Evolutionary conservation across 2,329 filamentous ascomycete species (phyloP).

Genomic region (Dactylellina parvicollis): DNA sequence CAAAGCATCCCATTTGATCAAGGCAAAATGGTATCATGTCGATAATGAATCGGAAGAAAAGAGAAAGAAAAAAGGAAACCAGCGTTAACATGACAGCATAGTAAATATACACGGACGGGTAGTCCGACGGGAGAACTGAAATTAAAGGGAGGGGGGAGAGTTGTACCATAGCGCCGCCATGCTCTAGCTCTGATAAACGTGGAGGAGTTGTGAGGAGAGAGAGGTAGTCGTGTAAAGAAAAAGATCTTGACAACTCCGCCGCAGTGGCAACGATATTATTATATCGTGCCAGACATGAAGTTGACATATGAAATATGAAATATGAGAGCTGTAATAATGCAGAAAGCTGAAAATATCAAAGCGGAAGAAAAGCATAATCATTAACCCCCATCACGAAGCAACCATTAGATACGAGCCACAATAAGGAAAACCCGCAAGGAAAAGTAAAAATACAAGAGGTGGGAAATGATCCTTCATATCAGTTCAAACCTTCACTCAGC

Average conservation of each 20-base stretch:
- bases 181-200: neutral
- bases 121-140: neutral
- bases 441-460: constrained; percentile 35
- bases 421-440: neutral
- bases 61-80: constrained; percentile 23
- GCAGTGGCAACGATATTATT: neutral
- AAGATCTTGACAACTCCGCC: constrained; percentile 24
- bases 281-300: too few species aligned
- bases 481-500: constrained; percentile 27
- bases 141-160: neutral
- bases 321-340: neutral
- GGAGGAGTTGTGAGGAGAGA: neutral
- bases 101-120: constrained; percentile 11
- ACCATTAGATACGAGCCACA: constrained; percentile 1
- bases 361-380: neutral
- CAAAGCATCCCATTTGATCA: constrained; percentile 39
- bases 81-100: neutral
- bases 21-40: constrained; percentile 39
- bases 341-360: neutral
- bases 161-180: constrained; percentile 11
- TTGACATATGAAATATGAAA: neutral
- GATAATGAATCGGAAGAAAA: constrained; percentile 6
- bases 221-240: neutral
- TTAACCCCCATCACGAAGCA: constrained; percentile 2
- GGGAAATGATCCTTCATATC: constrained; percentile 1